Evolutionary conservation across 441 rosid genomes (phyloP).

Genomic region (Metrosideros polymorpha): DNA sequence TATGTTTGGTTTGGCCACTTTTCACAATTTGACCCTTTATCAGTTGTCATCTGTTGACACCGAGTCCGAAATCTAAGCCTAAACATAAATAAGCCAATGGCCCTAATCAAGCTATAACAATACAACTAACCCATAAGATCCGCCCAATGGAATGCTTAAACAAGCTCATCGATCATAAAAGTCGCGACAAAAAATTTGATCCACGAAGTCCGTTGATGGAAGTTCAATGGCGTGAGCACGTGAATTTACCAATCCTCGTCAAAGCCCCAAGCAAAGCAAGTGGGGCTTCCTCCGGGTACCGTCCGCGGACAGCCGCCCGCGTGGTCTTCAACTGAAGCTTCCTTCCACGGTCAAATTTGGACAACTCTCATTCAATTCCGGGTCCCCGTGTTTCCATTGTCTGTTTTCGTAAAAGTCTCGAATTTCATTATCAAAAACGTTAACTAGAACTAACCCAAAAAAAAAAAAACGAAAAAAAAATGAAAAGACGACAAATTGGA

Average conservation of each 20-base stretch:
- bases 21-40: not conserved
- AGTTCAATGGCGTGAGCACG: not conserved
- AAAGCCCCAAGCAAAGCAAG: not conserved
- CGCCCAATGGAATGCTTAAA: not conserved
- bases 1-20: not conserved
- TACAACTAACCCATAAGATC: not conserved
- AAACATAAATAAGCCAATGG: not conserved
- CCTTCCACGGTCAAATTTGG: not conserved
- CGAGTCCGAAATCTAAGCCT: no score
- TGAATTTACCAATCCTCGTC: not conserved
- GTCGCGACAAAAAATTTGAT: not conserved
- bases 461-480: not conserved
- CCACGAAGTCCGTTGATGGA: not conserved
- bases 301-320: not conserved
- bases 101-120: not conserved
- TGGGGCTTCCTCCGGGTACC: not conserved
- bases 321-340: not conserved
- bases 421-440: not conserved
- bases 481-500: not conserved
- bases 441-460: not conserved
- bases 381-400: not conserved
- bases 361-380: not conserved
- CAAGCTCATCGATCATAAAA: not conserved
- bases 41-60: not conserved
- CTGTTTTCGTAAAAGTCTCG: not conserved